Conservation (phyloP, 345 rosid genomes). For the Hirschfeldia incana region DNA sequence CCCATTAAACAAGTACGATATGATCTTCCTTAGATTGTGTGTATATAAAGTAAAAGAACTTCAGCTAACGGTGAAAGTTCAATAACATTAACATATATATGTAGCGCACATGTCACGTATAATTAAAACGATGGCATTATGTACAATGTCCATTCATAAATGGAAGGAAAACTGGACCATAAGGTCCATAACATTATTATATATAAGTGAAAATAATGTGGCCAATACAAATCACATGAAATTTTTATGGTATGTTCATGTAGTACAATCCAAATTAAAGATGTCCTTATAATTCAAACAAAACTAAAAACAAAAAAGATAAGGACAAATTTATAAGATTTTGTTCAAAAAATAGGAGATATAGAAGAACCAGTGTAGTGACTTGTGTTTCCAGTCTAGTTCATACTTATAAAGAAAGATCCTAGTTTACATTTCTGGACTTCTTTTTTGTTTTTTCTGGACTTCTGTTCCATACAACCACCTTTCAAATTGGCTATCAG, state of each 20-base stretch:
- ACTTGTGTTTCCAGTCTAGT: not conserved
- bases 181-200: slow-evolving; percentile 7
- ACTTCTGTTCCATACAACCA: slow-evolving; percentile 14
- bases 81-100: not conserved
- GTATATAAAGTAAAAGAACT: slow-evolving; percentile 7
- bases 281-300: slow-evolving; percentile 11
- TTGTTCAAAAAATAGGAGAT: slow-evolving; percentile 24
- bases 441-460: slow-evolving; percentile 30
- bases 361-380: slow-evolving; percentile 2
- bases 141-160: slow-evolving; percentile 25
- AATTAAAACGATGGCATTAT: not conserved
- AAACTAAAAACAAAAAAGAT: slow-evolving; percentile 17
- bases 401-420: slow-evolving; percentile 36
- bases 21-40: slow-evolving; percentile 20
- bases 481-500: slow-evolving; percentile 23
- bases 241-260: not conserved
- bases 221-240: slow-evolving; percentile 38
- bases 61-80: slow-evolving; percentile 18
- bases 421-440: slow-evolving; percentile 32
- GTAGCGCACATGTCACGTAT: not conserved
- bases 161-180: slow-evolving; percentile 29
- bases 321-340: slow-evolving; percentile 2
- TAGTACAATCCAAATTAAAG: slow-evolving; percentile 22
- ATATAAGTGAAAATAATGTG: slow-evolving; percentile 28
- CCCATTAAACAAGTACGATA: slow-evolving; percentile 10